These are phyloP conservation scores for Linaria vulgaris DNA, from an alignment of 257 asterid genomes.

Conservation along the genomic window DNA sequence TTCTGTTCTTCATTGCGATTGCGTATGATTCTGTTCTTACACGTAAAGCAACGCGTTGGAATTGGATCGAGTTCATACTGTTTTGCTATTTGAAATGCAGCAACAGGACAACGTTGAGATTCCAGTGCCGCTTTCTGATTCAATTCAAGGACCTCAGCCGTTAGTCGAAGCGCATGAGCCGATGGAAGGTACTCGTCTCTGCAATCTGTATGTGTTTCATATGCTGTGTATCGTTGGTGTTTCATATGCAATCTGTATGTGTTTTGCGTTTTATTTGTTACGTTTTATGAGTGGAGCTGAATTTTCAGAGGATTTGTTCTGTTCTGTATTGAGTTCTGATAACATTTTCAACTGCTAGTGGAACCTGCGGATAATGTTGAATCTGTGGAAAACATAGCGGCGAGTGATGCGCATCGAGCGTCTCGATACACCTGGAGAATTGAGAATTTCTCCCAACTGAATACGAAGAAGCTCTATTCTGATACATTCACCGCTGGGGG, in stretches of 20 bases:
- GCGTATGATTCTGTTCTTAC: neutral
- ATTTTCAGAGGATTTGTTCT: conserved; percentile 21
- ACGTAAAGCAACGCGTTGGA: conserved; percentile 20
- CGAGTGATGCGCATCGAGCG: conserved; percentile 83
- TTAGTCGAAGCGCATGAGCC: conserved; percentile 78
- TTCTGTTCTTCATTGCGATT: neutral
- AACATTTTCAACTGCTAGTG: conserved; percentile 36
- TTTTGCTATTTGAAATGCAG: conserved; percentile 23
- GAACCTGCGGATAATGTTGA: conserved; percentile 61
- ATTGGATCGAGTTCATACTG: conserved; percentile 28
- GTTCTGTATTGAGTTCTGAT: conserved; percentile 16
- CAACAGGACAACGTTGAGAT: conserved; percentile 73
- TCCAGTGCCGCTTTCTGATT: conserved; percentile 59
- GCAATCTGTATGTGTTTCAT: conserved; percentile 3
- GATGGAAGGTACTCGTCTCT: conserved; percentile 73
- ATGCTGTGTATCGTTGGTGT: neutral
- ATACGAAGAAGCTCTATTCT: conserved; percentile 78
- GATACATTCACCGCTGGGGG: conserved; percentile 77
- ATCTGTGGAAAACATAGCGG: conserved; percentile 73
- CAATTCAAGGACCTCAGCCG: conserved; percentile 62
- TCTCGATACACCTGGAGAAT: conserved; percentile 85
- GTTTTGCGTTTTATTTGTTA: conserved; percentile 1
- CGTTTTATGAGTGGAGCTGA: conserved; percentile 16
- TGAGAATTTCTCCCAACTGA: conserved; percentile 70
- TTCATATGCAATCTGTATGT: conserved; percentile 9